Base-by-base conservation (phyloP, 345 rosid species). In the Laguncularia racemosa region DNA sequence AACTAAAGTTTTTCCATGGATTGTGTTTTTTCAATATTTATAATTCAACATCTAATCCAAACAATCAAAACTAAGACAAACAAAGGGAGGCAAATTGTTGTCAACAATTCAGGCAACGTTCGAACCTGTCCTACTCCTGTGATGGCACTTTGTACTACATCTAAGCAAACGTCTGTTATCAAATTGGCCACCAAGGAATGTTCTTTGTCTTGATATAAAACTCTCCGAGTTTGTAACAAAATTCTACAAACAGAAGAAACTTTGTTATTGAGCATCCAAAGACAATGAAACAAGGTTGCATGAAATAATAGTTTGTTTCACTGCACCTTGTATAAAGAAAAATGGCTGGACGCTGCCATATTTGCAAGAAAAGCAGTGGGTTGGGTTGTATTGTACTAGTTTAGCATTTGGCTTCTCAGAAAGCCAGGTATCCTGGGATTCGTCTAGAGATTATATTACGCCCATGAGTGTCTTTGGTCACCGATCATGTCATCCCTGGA, bases 131-230 rank as follows among this genome's bases (percentile, higher is more conserved):
- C 51, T 61, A 57, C 69, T 80, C 51, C 61, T 76, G 44, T 46
- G 48, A 51, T 53, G 49, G 18, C 44, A 72, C 52, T 58, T 67
- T 5, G 64, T 63, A 44, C 63, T 73, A 61, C 57, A 23, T 16
- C 23, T 53, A 45, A 68, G 56, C 23, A 70, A 60, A 28, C 50
- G 58, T 45, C 65, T 64, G 58, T 46, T 64, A 71, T 38, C 61
- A 17, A 74, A 81, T 13, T 71, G 85, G 26, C 82, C 83, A 57
- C 78, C 63, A 44, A 74, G 60, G 61, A 83, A 83, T 54, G 60
- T 56, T 45, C 56, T 76, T 65, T 65, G 65, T 62, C 66, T 83
- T 16, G 83, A 75, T 68, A 78, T 73, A 52, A 80, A 78, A 26
- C 71, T 69, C 38, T 40, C 48, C 43, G 59, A 77, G 76, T 63